Base-by-base conservation (phyloP, 352 stramenopile species). In the Phytophthora europaea region DNA sequence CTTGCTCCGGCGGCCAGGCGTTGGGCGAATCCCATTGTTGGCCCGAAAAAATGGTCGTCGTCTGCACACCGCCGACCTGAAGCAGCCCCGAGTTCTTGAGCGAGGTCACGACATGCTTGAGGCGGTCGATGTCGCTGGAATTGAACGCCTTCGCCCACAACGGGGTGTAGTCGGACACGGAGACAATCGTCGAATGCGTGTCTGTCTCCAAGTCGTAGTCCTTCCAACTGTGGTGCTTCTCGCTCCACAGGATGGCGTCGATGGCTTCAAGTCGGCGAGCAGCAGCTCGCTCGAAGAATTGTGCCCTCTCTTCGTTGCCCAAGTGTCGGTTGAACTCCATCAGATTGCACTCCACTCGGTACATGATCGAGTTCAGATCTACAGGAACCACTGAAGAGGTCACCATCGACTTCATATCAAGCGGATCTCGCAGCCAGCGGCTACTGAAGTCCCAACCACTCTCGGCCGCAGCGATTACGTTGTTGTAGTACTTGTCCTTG, bases 391-490 rank as follows among this genome's bases (percentile, higher is more conserved):
- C 76, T 6, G 70, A 81, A 34, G 82, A 78, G 18, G 89, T 96
- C 31, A 76, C 50, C 70, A 95, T 94, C 20, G 83, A 85, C 63
- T 90, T 88, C 75, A 95, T 90, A 40, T 92, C 88, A 4, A 69
- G 53, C 2, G 79, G 75, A 47, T 92, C 75, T 40, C 78, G 68
- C 10, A 97, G 62, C 92, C 92, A 98, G 22, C 92, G 87, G 58
- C 88, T 96, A 65, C 83, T 94, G 61, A 98, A 98, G 70, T 98
- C 92, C 92, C 92, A 98, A 1, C 92, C 92, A n/a, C 87, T 96
- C 76, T 97, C 92, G 7, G 92, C 88, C 15, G 87, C 92, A 20
- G 86, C 84, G 48, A 92, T 93, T 40, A 97, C 81, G 66, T 95
- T 85, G 52, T 90, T 91, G 76, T 94, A 98, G 67, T 93, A 94